Conservation (phyloP, 345 rosid genomes). For the Lenwebbia sp. region DNA sequence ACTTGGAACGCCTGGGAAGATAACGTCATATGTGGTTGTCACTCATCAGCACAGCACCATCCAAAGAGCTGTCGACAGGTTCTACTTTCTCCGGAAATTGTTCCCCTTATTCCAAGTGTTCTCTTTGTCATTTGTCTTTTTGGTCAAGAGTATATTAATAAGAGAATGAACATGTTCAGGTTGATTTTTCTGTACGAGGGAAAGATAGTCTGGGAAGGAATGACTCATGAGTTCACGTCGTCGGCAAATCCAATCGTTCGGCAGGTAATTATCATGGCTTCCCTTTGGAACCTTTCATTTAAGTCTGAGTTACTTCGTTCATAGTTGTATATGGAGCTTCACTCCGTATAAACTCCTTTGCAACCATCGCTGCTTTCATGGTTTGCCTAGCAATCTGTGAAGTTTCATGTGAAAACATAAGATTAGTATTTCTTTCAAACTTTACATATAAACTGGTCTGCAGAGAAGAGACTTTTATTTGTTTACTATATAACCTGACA, state of each 20-base stretch:
- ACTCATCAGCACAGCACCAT: slow-evolving; percentile 98
- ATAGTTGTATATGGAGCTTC: neutral
- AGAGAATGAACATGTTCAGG: slow-evolving; percentile 24
- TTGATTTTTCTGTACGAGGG: slow-evolving; percentile 89
- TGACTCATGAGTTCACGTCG: slow-evolving; percentile 75
- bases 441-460: neutral
- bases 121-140: neutral
- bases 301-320: neutral
- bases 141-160: neutral
- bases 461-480: neutral
- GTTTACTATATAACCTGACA: neutral
- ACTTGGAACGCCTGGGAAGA: slow-evolving; percentile 61
- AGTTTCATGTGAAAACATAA: neutral
- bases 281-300: neutral
- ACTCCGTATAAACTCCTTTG: neutral
- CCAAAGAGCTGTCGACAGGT: slow-evolving; percentile 96
- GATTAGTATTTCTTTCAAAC: neutral
- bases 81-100: neutral
- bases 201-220: slow-evolving; percentile 87
- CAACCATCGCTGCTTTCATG: neutral
- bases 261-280: slow-evolving; percentile 34
- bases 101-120: neutral
- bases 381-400: neutral
- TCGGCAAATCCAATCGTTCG: slow-evolving; percentile 77
- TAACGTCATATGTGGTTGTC: slow-evolving; percentile 79